A percentile compares a stretch with the other conserved stretches of the same genome.
phyloP scores from a whole-genome alignment of 78 protist genomes.

The Creolimax fragrantissima region DNA sequence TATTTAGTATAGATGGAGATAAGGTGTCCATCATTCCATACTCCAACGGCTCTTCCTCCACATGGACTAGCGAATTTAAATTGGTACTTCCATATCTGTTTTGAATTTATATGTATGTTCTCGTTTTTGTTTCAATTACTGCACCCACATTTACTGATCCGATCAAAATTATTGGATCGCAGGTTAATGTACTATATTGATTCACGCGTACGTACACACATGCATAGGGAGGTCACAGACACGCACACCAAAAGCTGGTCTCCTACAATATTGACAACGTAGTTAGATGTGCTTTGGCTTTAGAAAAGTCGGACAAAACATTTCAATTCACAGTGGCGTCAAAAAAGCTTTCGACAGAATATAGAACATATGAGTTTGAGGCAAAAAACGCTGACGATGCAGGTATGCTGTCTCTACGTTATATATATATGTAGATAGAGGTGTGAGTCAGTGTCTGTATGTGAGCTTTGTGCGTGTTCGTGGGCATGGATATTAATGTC shows the following conservation, averaged over 20 bases:
- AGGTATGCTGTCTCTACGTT: neutral
- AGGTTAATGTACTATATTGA: neutral
- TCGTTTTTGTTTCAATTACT: neutral
- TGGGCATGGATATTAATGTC: no score
- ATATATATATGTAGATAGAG: no score
- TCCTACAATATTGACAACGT: neutral
- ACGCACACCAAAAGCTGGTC: neutral
- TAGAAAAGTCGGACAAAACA: neutral
- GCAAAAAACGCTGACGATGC: neutral
- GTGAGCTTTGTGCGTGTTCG: no score
- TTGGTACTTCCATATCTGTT: neutral
- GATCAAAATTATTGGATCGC: neutral
- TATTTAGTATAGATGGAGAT: neutral
- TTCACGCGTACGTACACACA: neutral
- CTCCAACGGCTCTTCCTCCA: neutral
- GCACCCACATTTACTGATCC: no score
- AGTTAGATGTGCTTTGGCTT: neutral
- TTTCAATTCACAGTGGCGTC: neutral
- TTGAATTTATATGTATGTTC: neutral
- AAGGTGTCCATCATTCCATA: neutral
- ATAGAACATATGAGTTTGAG: neutral
- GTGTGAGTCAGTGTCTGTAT: no score
- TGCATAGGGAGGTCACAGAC: neutral
- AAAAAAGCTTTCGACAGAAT: neutral
- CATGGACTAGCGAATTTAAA: no score